Evolutionary conservation across 2,329 filamentous ascomycete species (phyloP).

Genomic region (Graphilbum sp.): DNA sequence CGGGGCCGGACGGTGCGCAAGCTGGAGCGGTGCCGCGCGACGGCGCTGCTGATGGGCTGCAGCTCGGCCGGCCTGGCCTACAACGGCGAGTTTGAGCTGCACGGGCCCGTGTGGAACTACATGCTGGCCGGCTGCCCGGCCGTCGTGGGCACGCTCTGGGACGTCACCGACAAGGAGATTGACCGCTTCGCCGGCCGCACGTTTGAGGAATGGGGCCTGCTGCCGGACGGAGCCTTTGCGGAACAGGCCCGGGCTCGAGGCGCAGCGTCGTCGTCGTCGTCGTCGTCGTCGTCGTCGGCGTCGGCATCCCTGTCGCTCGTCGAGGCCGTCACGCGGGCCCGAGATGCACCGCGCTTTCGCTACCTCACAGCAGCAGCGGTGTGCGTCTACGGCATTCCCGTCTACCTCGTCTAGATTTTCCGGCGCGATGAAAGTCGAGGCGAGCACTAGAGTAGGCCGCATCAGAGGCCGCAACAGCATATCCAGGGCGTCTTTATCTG

Average conservation of each 20-base stretch:
- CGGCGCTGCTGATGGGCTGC: constrained; percentile 86
- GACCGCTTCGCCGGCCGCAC: constrained; percentile 72
- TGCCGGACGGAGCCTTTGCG: constrained; percentile 28
- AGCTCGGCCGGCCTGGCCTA: constrained; percentile 69
- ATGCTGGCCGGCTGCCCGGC: constrained; percentile 76
- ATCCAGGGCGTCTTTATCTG: too few relatives aligned
- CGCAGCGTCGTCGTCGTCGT: too few relatives aligned
- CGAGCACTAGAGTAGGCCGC: too few relatives aligned
- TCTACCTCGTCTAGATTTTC: constrained; percentile 41
- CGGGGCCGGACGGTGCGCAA: constrained; percentile 67
- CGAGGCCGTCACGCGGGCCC: constrained; percentile 63
- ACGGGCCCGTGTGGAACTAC: constrained; percentile 81
- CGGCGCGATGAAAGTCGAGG: too few relatives aligned
- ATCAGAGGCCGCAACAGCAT: too few relatives aligned
- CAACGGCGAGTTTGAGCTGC: constrained; percentile 77
- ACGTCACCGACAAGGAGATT: constrained; percentile 94
- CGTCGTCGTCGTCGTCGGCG: too few relatives aligned
- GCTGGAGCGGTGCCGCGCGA: constrained; percentile 54
- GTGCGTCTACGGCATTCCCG: constrained; percentile 87
- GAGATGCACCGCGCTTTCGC: constrained; percentile 66
- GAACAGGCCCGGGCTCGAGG: too few relatives aligned
- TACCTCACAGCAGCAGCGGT: constrained; percentile 91
- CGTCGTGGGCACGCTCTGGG: constrained; percentile 87
- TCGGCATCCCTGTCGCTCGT: constrained; percentile 33
- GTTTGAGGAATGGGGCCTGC: constrained; percentile 77